phyloP scores from a whole-genome alignment of 1,284 basidiomycete species.

The Fistulinella cinereoalba region DNA sequence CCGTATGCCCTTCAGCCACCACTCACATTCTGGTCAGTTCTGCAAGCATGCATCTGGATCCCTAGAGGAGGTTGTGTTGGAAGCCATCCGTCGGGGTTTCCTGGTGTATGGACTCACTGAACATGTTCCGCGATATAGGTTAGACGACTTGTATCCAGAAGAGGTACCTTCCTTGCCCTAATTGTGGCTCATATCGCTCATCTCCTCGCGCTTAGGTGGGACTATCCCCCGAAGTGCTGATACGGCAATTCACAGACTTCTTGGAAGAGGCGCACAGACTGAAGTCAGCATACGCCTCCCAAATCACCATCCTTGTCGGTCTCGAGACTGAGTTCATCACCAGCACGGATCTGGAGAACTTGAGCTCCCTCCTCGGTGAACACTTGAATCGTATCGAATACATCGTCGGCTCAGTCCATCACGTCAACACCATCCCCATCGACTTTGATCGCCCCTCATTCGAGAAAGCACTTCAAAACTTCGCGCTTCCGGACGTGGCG shows the following conservation, averaged over 20 bases:
- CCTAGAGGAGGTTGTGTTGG: conserved; percentile 76
- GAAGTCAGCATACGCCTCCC: conserved; percentile 53
- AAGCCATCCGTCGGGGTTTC: conserved; percentile 80
- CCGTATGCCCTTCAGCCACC: conserved; percentile 84
- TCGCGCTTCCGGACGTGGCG: conserved; percentile 26
- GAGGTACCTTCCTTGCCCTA: conserved; percentile 57
- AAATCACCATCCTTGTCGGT: conserved; percentile 82
- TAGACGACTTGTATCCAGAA: conserved; percentile 88
- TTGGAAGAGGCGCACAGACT: conserved; percentile 76
- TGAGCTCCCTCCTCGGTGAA: conserved; percentile 49
- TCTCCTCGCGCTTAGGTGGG: conserved; percentile 40
- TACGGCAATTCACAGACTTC: conserved; percentile 64
- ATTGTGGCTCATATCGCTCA: conserved; percentile 11
- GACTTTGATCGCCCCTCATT: conserved; percentile 86
- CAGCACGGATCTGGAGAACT: conserved; percentile 55
- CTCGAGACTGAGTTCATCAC: conserved; percentile 94
- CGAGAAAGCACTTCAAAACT: conserved; percentile 53
- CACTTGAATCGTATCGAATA: conserved; percentile 71
- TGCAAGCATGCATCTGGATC: conserved; percentile 84
- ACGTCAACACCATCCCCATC: conserved; percentile 85
- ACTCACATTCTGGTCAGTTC: conserved; percentile 96
- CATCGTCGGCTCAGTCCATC: conserved; percentile 92
- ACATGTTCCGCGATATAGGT: conserved; percentile 87
- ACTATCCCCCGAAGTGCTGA: conserved; percentile 47
- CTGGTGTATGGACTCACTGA: conserved; percentile 88